Percentiles rank a stretch among this genome's conserved stretches.
These are phyloP conservation scores for Talaromyces amestolkiae DNA, from an alignment of 2,329 filamentous ascomycete species.

Conservation along the genomic window DNA sequence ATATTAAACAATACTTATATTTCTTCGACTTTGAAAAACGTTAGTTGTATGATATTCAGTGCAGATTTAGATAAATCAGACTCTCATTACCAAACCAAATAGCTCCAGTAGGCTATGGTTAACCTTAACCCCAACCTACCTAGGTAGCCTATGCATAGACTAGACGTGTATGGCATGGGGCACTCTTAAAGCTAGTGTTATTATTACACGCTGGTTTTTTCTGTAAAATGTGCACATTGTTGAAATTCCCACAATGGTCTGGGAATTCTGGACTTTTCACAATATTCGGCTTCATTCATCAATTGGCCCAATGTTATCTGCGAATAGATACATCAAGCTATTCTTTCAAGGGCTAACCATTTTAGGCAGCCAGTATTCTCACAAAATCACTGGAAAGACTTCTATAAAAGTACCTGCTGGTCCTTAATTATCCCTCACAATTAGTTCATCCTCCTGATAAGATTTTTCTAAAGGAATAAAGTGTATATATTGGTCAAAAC, in stretches of 20 bases:
- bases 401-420: not conserved
- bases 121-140: no score
- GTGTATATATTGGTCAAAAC: not conserved
- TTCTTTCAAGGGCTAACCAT: not conserved
- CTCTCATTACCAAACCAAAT: no score
- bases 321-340: conserved; percentile 15
- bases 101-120: no score
- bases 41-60: no score
- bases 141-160: not conserved
- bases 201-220: not conserved
- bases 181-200: not conserved
- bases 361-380: not conserved
- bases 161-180: not conserved
- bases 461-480: no score
- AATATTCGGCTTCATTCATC: conserved; percentile 39
- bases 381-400: not conserved
- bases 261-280: no score
- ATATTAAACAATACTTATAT: no score
- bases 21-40: no score
- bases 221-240: not conserved
- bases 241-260: no score
- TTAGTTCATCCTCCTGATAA: not conserved
- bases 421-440: not conserved
- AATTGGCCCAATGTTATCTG: conserved; percentile 27
- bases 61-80: no score